A percentile compares a stretch with the other conserved stretches of the same genome.
These are phyloP conservation scores for Nemania bipapillata DNA, from an alignment of 2,329 filamentous ascomycete species.

Conservation along the genomic window DNA sequence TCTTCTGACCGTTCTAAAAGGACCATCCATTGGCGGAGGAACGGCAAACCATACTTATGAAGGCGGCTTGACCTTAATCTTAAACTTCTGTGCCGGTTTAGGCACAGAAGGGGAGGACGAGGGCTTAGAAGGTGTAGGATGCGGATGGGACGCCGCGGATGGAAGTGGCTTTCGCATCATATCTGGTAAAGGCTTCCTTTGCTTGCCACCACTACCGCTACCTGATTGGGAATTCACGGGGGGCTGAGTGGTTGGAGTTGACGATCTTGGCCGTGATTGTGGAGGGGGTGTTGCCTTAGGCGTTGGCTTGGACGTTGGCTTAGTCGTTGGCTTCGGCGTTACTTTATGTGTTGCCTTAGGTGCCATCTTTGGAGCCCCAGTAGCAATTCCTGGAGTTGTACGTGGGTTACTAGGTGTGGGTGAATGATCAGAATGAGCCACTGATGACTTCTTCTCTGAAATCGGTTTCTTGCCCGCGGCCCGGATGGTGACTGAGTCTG, in stretches of 20 bases:
- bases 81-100: conserved; percentile 42
- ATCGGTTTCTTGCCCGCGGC: conserved; percentile 46
- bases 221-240: conserved; percentile 27
- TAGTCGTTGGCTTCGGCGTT: conserved; percentile 23
- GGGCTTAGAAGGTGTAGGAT: conserved; percentile 37
- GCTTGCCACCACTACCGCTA: conserved; percentile 40
- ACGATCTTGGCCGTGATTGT: conserved; percentile 33
- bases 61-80: conserved; percentile 49
- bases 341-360: conserved; percentile 10
- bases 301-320: background rate
- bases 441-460: conserved; percentile 34
- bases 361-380: background rate
- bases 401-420: conserved; percentile 16
- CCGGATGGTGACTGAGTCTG: conserved; percentile 46
- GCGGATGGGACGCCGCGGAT: conserved; percentile 35
- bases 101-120: conserved; percentile 37
- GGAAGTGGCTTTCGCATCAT: conserved; percentile 48
- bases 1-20: background rate
- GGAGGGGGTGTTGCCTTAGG: conserved; percentile 34
- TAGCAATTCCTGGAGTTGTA: conserved; percentile 8
- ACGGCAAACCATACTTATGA: conserved; percentile 20
- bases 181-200: conserved; percentile 48
- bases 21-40: background rate
- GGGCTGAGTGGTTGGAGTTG: conserved; percentile 36
- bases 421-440: conserved; percentile 1